Percentiles rank a stretch among this genome's conserved stretches.
Evolutionary conservation across 2,329 filamentous ascomycete species (phyloP).

Genomic region (Pestalotiopsis sp.): DNA sequence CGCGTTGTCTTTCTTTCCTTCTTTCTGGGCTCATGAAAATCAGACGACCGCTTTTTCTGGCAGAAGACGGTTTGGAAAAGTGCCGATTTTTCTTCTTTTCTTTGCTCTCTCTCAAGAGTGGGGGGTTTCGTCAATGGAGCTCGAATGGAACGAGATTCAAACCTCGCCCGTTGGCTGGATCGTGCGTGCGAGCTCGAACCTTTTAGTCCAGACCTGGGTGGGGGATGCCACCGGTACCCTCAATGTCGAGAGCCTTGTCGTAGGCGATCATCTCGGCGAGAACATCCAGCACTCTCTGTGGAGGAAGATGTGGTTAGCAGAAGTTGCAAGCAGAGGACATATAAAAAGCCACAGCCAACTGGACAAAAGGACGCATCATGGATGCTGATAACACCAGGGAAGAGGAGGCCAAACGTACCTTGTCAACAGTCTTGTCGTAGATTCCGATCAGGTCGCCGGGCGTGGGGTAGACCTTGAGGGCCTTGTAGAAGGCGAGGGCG

Average conservation of each 20-base stretch:
- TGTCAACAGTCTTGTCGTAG: constrained; percentile 98
- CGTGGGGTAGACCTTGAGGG: constrained; percentile 95
- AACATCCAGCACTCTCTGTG: constrained; percentile 86
- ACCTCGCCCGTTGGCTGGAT: background rate
- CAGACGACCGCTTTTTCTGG: background rate
- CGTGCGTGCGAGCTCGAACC: background rate
- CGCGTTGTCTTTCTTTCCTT: background rate
- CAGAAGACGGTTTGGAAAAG: background rate
- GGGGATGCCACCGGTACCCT: constrained; percentile 44
- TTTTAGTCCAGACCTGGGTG: constrained; percentile 55
- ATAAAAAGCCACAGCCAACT: background rate
- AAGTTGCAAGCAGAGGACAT: background rate
- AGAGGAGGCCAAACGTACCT: constrained; percentile 56
- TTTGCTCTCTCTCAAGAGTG: background rate
- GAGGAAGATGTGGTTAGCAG: background rate
- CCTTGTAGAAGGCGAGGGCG: constrained; percentile 96
- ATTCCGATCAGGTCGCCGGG: constrained; percentile 92
- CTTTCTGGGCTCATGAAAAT: background rate
- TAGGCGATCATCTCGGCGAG: constrained; percentile 97
- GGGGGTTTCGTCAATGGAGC: background rate
- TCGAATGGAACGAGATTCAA: background rate
- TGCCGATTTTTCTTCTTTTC: background rate
- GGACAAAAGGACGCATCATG: background rate
- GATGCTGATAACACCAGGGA: background rate
- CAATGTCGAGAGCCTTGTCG: constrained; percentile 73